Evolutionary conservation across 441 rosid genomes (phyloP).

Genomic region (Populus trichocarpa): DNA sequence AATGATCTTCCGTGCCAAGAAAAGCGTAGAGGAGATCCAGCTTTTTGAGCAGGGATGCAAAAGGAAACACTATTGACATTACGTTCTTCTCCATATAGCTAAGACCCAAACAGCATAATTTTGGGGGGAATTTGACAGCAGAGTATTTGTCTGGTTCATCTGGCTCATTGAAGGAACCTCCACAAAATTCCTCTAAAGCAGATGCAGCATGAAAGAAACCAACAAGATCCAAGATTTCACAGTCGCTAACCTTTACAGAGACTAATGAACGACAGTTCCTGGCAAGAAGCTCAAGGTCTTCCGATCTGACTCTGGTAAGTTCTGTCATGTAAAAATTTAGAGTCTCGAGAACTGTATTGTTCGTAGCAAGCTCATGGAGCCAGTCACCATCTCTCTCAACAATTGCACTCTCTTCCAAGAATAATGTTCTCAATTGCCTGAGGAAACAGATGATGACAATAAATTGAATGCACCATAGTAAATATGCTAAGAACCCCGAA

Average conservation of each 20-base stretch:
- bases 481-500: neutral
- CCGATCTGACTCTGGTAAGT: constrained; percentile 38
- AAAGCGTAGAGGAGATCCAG: constrained; percentile 84
- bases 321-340: constrained; percentile 84
- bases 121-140: constrained; percentile 53
- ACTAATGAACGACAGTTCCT: constrained; percentile 55
- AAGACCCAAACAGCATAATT: constrained; percentile 64
- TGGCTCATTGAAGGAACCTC: constrained; percentile 60
- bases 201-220: constrained; percentile 75
- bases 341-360: constrained; percentile 70
- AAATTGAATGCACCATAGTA: neutral
- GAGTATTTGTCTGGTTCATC: constrained; percentile 41
- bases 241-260: constrained; percentile 71
- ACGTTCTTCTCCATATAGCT: constrained; percentile 67
- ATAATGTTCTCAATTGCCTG: constrained; percentile 74
- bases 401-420: constrained; percentile 78
- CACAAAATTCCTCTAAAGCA: constrained; percentile 79
- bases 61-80: constrained; percentile 74
- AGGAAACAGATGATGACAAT: constrained; percentile 5
- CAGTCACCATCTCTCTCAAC: constrained; percentile 66
- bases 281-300: constrained; percentile 78
- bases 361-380: constrained; percentile 79
- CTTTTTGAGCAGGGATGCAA: constrained; percentile 62
- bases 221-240: constrained; percentile 63
- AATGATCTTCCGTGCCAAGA: constrained; percentile 81